Percentiles rank a stretch among this genome's conserved stretches.
Evolutionary conservation across 768 basidiomycete genomes (phyloP).

Genomic region (Chlorophyllum brunneum): DNA sequence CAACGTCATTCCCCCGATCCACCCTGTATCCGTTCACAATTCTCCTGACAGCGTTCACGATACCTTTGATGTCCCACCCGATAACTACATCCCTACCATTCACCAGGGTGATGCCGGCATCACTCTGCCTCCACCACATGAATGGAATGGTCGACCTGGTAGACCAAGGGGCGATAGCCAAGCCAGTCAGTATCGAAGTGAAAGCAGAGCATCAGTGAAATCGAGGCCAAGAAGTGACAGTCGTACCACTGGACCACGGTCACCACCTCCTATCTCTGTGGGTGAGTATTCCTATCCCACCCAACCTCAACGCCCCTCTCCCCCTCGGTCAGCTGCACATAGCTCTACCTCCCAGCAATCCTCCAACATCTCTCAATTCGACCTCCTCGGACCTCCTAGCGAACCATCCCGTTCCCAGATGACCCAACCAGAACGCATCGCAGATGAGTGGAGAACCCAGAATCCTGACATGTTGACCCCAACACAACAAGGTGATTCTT

Average conservation of each 20-base stretch:
- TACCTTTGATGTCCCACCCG: slow-evolving; percentile 34
- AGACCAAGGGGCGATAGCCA: slow-evolving; percentile 17
- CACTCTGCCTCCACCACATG: slow-evolving; percentile 49
- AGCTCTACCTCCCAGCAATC: background rate
- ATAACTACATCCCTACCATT: slow-evolving; percentile 47
- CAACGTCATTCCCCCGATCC: slow-evolving; percentile 16
- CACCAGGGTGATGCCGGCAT: slow-evolving; percentile 33
- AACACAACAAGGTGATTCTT: slow-evolving; percentile 6
- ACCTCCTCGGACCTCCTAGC: background rate
- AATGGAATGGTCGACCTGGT: slow-evolving; percentile 27
- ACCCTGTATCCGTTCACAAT: slow-evolving; percentile 16
- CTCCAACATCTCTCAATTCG: slow-evolving; percentile 5
- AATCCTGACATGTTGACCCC: slow-evolving; percentile 22
- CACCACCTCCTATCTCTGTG: too few relatives aligned
- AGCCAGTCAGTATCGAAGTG: too few relatives aligned
- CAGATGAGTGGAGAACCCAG: slow-evolving; percentile 28
- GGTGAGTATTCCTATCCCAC: background rate
- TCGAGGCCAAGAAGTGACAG: too few relatives aligned
- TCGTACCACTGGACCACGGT: background rate
- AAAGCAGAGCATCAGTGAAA: too few relatives aligned
- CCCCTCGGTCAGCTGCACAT: background rate
- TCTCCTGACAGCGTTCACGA: slow-evolving; percentile 22
- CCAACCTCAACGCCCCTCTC: background rate
- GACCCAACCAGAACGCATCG: slow-evolving; percentile 25
- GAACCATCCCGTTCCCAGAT: background rate